Evolutionary conservation across 495 filamentous ascomycete species (phyloP), one percentile per base, ranked within the genome.

Genomic region (Daldinia grandis): DNA sequence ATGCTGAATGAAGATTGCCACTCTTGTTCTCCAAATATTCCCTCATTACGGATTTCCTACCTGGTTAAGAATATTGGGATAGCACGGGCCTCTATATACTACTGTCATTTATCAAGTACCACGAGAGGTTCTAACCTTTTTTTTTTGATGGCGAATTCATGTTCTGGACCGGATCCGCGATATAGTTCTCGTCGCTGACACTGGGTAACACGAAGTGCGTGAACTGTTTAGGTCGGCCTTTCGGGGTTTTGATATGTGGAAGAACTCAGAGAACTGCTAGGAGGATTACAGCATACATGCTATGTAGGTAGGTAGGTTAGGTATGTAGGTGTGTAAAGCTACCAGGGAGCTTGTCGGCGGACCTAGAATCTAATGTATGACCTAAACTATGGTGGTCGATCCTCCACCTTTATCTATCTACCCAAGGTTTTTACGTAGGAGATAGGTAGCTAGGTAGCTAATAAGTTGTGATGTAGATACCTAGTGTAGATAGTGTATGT

Each of bases 101-200:
- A 19, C 53, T 65, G 37, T 73, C 70, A 73, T 62, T 69, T 73
- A 28, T 73, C 70, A 69, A 19, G 70, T 73, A 58, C 65, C 62
- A 73, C 65, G 62, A 63, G 64, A 65, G 57, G 44, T 30, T 64
- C 27, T 58, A 51, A 62, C 56, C 64, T 58, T 66, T 40, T 58
- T 66, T 40, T 67, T 53, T 28, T 38, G 66, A 42, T 59, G 65
- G 65, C 58, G 33, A 61, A 64, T 58, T 68, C 17, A n/a, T 38
- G 64, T 72, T 68, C 59, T 72, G 64, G 69, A 57, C 53, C 54
- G 63, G 44, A 64, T 67, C 69, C 69, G 59, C 64, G 64, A 21
- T 58, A 57, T 60, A 58, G 53, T 50, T 57, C 25, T 24, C 25
- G 24, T 61, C 35, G n/a, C 21, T 38, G 30, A 57, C 33, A 24